Evolutionary conservation across 352 stramenopile genomes (phyloP), one percentile per base, ranked within the genome.

Genomic region (Globisporangium recalcitrans): DNA sequence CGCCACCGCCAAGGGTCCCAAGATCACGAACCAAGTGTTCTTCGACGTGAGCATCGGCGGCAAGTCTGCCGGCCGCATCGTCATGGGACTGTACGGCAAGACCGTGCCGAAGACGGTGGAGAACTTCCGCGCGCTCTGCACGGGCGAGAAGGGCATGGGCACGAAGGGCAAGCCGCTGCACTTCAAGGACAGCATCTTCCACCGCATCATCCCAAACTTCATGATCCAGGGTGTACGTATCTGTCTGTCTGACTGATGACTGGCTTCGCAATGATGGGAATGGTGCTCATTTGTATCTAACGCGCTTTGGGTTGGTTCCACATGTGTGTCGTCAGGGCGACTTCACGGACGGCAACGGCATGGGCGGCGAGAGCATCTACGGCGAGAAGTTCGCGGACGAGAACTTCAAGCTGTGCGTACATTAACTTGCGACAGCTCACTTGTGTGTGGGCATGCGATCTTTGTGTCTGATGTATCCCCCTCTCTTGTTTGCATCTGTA

Each of bases 1-100:
- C 27, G 73, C 75, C 51, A 72, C 71, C 19, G 60, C 67, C 31
- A 83, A 83, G 64, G 68, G 67, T 19, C 85, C 90, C 10, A 88
- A 86, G 74, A 75, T 97, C 57, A 97, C 90, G 31, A 76, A 87
- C 65, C 94, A 97, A 65, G 91, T 98, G 19, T 99, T 90, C 80
- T 98, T 99, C 71, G 96, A 99, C 69, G 90, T 99, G 64, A 85
- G 80, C 63, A 98, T 99, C 65, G 94, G 90, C 60, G 96, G 90
- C 55, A 64, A 93, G 64, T 63, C 78, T 32, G 87, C 78, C 4
- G 88, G 88, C 4, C 81, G 91, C 64, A 85, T 95, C 53, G 78
- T 96, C 68, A 91, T 93, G 81, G 83, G 81, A 0, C 67, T 92
- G 7, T 93, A 90, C 73, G 84, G 82, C 65, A 88, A 93, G 69